These are phyloP conservation scores for Macrophomina phaseolina DNA, from an alignment of 2,329 filamentous ascomycete species.

Conservation along the genomic window DNA sequence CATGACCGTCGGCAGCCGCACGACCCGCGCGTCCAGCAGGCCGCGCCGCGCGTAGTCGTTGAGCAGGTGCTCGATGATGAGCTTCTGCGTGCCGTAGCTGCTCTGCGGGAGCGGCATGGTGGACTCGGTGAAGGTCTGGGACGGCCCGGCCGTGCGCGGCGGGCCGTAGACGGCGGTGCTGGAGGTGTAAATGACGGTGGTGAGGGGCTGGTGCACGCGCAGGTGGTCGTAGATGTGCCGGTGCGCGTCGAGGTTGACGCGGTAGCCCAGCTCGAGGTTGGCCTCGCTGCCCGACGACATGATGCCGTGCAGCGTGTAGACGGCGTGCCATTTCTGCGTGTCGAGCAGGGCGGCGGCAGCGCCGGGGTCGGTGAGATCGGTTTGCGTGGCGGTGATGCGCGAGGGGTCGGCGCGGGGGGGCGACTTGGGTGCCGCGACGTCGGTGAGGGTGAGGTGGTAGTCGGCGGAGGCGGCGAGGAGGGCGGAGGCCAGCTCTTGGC, in stretches of 20 bases:
- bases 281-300: conserved; percentile 67
- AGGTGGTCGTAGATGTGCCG: conserved; percentile 57
- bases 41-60: conserved; percentile 65
- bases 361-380: conserved; percentile 28
- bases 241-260: conserved; percentile 63
- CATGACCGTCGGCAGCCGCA: conserved; percentile 65
- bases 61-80: conserved; percentile 63
- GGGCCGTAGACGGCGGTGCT: conserved; percentile 66
- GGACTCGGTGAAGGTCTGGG: conserved; percentile 25
- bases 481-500: conserved; percentile 31
- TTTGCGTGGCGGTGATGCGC: conserved; percentile 25
- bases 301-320: conserved; percentile 67
- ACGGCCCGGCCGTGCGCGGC: conserved; percentile 48
- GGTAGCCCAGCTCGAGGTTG: conserved; percentile 61
- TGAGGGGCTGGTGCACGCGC: conserved; percentile 53
- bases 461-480: conserved; percentile 27
- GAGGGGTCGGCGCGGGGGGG: conserved; percentile 20
- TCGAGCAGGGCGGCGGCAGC: conserved; percentile 2
- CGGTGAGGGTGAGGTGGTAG: conserved; percentile 30
- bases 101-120: conserved; percentile 62
- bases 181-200: conserved; percentile 62
- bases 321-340: conserved; percentile 28
- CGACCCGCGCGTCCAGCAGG: conserved; percentile 60
- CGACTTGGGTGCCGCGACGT: conserved; percentile 28
- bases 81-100: conserved; percentile 66